A percentile compares a stretch with the other conserved stretches of the same genome.
These are phyloP conservation scores for Rosa chinensis DNA, from an alignment of 306 rosid species.

Conservation along the genomic window DNA sequence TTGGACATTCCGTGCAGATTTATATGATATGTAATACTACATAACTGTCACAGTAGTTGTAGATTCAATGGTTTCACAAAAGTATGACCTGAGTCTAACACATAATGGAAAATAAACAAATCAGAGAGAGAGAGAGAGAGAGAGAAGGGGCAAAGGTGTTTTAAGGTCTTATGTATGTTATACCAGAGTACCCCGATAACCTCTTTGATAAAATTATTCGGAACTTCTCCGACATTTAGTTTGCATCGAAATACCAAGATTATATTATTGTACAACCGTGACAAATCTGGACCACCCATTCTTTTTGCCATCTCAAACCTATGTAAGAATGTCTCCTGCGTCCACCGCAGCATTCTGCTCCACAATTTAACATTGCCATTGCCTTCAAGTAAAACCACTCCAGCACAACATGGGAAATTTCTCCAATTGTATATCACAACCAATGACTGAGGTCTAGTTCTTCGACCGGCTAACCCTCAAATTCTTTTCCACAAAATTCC, in stretches of 20 bases:
- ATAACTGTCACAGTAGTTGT: not conserved
- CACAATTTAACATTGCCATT: not conserved
- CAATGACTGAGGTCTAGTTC: not conserved
- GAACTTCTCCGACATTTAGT: not conserved
- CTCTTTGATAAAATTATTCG: not conserved
- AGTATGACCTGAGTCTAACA: not conserved
- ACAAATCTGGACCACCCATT: not conserved
- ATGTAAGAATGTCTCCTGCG: not conserved
- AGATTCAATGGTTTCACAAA: not conserved
- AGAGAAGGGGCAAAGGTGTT: not conserved
- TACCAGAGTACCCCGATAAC: not conserved
- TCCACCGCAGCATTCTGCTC: not conserved
- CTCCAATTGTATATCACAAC: not conserved
- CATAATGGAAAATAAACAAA: no score
- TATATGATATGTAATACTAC: no score
- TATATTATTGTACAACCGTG: not conserved
- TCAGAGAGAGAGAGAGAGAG: no score
- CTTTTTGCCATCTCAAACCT: not conserved
- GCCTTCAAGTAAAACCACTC: not conserved
- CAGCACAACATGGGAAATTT: not conserved
- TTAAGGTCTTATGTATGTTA: not conserved
- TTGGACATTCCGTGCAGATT: not conserved
- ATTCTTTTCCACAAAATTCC: not conserved
- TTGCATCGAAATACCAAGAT: not conserved
- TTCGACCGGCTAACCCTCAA: not conserved